phyloP scores from a whole-genome alignment of 108 stramenopile species.

The Skeletonema tropicum region DNA sequence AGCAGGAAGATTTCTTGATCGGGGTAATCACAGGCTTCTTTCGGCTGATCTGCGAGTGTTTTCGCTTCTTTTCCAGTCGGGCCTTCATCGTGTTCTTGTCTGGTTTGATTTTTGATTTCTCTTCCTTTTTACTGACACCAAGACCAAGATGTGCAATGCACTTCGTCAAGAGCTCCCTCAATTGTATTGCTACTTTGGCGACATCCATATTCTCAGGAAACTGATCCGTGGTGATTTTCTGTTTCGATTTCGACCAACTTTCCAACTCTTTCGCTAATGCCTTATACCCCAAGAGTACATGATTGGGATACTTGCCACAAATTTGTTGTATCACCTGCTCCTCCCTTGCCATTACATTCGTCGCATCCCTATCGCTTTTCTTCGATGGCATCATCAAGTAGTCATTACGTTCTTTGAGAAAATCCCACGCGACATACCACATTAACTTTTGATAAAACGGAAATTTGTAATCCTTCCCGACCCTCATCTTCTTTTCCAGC shows the following conservation, averaged over 20 bases:
- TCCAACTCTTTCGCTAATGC: constrained; percentile 24
- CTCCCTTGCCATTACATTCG: background rate
- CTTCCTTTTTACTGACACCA: background rate
- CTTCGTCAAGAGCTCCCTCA: background rate
- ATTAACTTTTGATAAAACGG: constrained; percentile 34
- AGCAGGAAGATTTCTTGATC: background rate
- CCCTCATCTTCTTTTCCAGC: constrained; percentile 23
- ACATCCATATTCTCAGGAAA: constrained; percentile 31
- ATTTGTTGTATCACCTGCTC: constrained; percentile 14
- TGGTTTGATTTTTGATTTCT: background rate
- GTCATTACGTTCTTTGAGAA: constrained; percentile 15
- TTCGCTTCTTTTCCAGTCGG: background rate
- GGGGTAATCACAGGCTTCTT: background rate
- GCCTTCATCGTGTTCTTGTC: background rate
- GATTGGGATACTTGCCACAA: constrained; percentile 12
- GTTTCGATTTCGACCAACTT: constrained; percentile 26
- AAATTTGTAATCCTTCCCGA: constrained; percentile 23
- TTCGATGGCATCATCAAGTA: constrained; percentile 8
- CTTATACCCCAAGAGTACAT: constrained; percentile 26
- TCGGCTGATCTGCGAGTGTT: background rate
- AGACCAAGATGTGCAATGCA: background rate
- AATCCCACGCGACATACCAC: constrained; percentile 38
- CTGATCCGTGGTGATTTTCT: constrained; percentile 16
- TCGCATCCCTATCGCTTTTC: background rate
- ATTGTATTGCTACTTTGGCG: background rate